Evolutionary conservation across 805 yeast genomes (phyloP).

Genomic region (Candida ficus): DNA sequence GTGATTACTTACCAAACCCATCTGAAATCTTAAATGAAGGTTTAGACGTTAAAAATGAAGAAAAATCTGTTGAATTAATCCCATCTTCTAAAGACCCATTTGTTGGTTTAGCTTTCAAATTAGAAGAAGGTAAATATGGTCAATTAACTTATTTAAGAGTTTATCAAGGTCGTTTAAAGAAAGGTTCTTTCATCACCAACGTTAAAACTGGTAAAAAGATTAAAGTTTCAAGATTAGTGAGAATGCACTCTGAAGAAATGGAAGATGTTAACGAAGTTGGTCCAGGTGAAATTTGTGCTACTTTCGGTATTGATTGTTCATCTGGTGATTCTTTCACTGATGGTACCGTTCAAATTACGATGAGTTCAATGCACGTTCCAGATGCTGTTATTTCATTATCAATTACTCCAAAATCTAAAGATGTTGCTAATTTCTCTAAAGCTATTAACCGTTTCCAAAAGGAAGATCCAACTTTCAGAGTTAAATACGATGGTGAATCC

Average conservation of each 20-base stretch:
- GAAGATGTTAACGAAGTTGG: conserved; percentile 95
- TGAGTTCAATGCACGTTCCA: conserved; percentile 98
- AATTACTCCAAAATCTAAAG: conserved; percentile 82
- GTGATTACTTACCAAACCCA: conserved; percentile 94
- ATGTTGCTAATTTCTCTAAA: conserved; percentile 85
- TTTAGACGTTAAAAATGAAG: conserved; percentile 62
- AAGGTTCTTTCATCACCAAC: conserved; percentile 85
- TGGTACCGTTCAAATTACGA: conserved; percentile 72
- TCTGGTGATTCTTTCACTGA: conserved; percentile 98
- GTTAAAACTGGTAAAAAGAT: conserved; percentile 90
- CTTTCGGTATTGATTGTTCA: conserved; percentile 97
- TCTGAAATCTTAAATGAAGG: conserved; percentile 89
- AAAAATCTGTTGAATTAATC: conserved; percentile 63
- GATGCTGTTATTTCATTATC: conserved; percentile 97
- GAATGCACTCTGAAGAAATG: conserved; percentile 99
- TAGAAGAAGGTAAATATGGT: conserved; percentile 97
- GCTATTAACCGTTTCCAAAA: conserved; percentile 97
- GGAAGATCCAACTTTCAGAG: conserved; percentile 98
- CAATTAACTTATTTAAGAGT: conserved; percentile 96
- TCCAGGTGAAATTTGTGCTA: conserved; percentile 98
- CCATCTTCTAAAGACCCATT: conserved; percentile 77
- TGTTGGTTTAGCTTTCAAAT: conserved; percentile 96
- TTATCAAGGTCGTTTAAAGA: conserved; percentile 90
- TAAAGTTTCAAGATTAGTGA: conserved; percentile 87
- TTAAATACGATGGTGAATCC: conserved; percentile 81